A percentile compares a stretch with the other conserved stretches of the same genome.
Evolutionary conservation across 1,139 yeast genomes (phyloP).

Genomic region (Sugiyamaella paludigena): DNA sequence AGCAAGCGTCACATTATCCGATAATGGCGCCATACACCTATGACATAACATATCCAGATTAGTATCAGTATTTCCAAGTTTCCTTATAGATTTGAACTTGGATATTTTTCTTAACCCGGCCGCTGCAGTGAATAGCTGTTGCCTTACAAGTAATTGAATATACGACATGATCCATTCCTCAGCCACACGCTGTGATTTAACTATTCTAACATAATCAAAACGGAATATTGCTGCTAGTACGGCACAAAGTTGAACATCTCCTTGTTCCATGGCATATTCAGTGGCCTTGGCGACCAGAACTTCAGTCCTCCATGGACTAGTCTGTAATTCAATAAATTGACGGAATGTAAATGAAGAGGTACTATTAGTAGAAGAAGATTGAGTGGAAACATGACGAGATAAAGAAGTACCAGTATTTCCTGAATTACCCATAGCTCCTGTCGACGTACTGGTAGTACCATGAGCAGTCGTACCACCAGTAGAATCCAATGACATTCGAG

Average conservation of each 20-base stretch:
- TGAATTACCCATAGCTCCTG: neutral
- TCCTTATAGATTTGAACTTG: conserved; percentile 46
- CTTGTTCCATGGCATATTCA: conserved; percentile 57
- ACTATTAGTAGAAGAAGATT: too few relatives aligned
- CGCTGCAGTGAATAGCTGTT: conserved; percentile 55
- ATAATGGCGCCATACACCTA: conserved; percentile 59
- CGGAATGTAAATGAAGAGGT: neutral
- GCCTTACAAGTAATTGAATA: conserved; percentile 53
- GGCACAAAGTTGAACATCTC: conserved; percentile 63
- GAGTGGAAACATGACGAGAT: too few relatives aligned
- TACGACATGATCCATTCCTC: conserved; percentile 53
- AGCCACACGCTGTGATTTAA: conserved; percentile 22
- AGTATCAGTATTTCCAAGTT: conserved; percentile 53
- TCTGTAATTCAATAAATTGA: conserved; percentile 35
- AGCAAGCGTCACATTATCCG: conserved; percentile 51
- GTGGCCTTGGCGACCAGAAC: conserved; percentile 47
- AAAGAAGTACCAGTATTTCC: too few relatives aligned
- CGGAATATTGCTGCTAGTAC: conserved; percentile 59
- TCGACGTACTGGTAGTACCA: too few relatives aligned
- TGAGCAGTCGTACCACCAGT: neutral
- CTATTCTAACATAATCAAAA: conserved; percentile 39
- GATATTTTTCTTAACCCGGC: conserved; percentile 53
- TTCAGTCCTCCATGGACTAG: conserved; percentile 50
- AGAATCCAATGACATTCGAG: neutral
- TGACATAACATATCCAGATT: conserved; percentile 66